Percentiles rank a stretch among this genome's conserved stretches.
Conservation (phyloP, 169 alveolate species). For the Cryptosporidium viatorum region DNA sequence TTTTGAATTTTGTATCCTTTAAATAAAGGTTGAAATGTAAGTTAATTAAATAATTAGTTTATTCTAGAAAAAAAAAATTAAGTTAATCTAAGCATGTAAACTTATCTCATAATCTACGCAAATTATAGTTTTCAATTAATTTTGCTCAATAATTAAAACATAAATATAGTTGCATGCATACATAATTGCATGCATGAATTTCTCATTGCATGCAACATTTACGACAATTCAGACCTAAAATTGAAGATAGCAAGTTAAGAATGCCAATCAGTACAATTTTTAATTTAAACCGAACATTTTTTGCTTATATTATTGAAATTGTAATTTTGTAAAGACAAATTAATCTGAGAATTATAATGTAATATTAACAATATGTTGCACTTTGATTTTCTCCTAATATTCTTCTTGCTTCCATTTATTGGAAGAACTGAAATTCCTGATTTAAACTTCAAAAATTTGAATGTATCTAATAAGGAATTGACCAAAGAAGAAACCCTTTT, state of each 20-base stretch:
- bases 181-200: neutral
- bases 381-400: neutral
- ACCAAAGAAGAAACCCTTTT: neutral
- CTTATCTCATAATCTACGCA: neutral
- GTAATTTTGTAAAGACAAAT: neutral
- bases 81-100: too few relatives aligned
- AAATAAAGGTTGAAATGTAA: too few relatives aligned
- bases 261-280: neutral
- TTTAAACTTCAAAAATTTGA: neutral
- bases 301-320: neutral
- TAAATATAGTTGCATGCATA: neutral
- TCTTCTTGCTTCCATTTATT: neutral
- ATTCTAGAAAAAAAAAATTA: too few relatives aligned
- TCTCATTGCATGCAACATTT: too few relatives aligned
- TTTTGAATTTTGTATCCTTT: too few relatives aligned
- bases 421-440: neutral
- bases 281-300: neutral
- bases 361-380: neutral
- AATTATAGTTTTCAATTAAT: too few relatives aligned
- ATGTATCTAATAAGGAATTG: too few relatives aligned
- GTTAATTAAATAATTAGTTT: too few relatives aligned
- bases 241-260: too few relatives aligned
- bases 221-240: neutral
- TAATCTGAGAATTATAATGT: neutral
- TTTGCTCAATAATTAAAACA: too few relatives aligned